These are phyloP conservation scores for Diaporthe capsici DNA, from an alignment of 2,329 filamentous ascomycete genomes.

Conservation along the genomic window DNA sequence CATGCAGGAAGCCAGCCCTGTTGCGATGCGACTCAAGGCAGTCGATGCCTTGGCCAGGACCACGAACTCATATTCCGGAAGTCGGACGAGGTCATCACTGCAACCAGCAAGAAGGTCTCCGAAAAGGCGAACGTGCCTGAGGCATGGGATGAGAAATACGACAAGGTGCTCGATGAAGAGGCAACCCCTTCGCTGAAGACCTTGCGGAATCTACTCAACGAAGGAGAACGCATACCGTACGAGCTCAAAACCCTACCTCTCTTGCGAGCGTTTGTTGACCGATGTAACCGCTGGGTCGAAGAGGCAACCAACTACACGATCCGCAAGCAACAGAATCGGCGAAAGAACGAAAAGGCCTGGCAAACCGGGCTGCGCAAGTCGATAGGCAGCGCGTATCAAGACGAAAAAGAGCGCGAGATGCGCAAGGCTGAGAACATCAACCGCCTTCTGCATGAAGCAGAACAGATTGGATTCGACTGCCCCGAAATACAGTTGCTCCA, in stretches of 20 bases:
- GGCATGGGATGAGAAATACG: slow-evolving; percentile 90
- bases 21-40: slow-evolving; percentile 77
- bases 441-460: slow-evolving; percentile 85
- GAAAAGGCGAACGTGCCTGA: slow-evolving; percentile 92
- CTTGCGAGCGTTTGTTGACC: slow-evolving; percentile 90
- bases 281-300: slow-evolving; percentile 98
- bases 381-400: slow-evolving; percentile 66
- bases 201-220: slow-evolving; percentile 85
- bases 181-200: slow-evolving; percentile 88
- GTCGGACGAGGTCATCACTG: slow-evolving; percentile 77
- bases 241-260: slow-evolving; percentile 85
- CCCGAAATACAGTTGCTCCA: slow-evolving; percentile 88
- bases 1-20: slow-evolving; percentile 88
- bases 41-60: slow-evolving; percentile 77
- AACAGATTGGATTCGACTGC: slow-evolving; percentile 92
- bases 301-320: slow-evolving; percentile 97
- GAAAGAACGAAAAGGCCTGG: slow-evolving; percentile 93
- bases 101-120: slow-evolving; percentile 80
- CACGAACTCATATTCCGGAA: slow-evolving; percentile 86
- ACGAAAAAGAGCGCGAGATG: slow-evolving; percentile 88
- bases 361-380: slow-evolving; percentile 81
- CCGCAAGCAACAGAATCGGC: slow-evolving; percentile 96
- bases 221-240: slow-evolving; percentile 97
- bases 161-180: slow-evolving; percentile 86
- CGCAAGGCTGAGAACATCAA: slow-evolving; percentile 92